Base-by-base conservation (phyloP, 1,139 yeast genomes). In the Saccharomyces hybrid region DNA sequence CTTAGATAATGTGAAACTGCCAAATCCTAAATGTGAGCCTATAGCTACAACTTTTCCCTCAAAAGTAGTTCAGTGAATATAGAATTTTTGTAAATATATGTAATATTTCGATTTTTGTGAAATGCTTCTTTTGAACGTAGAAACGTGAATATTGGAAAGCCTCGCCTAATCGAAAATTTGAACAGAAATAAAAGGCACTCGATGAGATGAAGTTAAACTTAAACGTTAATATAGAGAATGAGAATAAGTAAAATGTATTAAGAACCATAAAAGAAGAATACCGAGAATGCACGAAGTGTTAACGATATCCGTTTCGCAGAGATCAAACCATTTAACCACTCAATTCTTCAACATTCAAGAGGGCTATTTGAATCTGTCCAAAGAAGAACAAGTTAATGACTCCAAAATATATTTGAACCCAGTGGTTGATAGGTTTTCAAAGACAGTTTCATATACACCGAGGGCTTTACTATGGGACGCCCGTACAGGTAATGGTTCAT, bases 321-420 rank as follows among this genome's bases (percentile, higher is more conserved):
- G 75, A 42, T 79, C 96, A 0, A 88, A 88, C 63, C 93, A 87
- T 67, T 70, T 88, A 11, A 70, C 79, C 3, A 80, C 96, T 0
- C 96, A 88, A 63, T 83, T 88, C 64, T 88, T 83, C 74, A 90
- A 93, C 65, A 72, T 81, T 14, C 96, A 89, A 68, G 95, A 88
- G 27, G 26, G 46, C 26, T 29, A 48, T 31, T 29, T 48, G 24
- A n/a, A 48, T 9, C 24, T 21, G 11, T 29, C 26, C 83, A 84
- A n/a, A 81, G 81, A 69, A 64, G 57, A 72, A 61, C 53, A 64
- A 59, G 58, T 67, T 65, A 74, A 76, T 7, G 80, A 80, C 58
- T 79, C 83, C 2, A 56, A 68, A 3, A 76, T 79, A 2, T 75
- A 77, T 58, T 75, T 76, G 67, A 74, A 75, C 54, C 73, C 74